Base-by-base conservation (phyloP, 306 rosid genomes). In the Fragaria vesca region DNA sequence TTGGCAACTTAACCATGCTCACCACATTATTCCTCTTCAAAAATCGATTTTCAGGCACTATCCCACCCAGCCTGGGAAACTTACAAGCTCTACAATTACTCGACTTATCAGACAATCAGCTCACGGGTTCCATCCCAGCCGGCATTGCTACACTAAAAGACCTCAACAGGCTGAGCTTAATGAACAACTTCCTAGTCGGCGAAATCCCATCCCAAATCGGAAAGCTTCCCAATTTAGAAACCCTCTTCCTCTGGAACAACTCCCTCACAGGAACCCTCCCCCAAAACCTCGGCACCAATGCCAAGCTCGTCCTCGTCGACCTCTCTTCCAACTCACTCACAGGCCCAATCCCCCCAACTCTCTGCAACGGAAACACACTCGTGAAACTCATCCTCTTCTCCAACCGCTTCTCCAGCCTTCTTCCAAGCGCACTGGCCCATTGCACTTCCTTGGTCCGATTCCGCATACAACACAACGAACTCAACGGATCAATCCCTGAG, bases 41-140 rank as follows among this genome's bases (percentile, higher is more conserved):
- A 66, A 96, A 93, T 36, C 65, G 62, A 40, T 78, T 96, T 32
- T 78, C 90, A 0, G 98, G 98, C 3, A 52, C 83, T 82, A 93
- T 96, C 76, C 99, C 99, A 24, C 62, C 65, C 43, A 93, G 67
- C 83, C 61, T 91, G 4, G 92, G 94, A 2, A 86, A 86, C 20
- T 38, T 93, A 66, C 85, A 78, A 81, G 84, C 81, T 40, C 83
- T 96, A 0, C 74, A 78, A 70, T 81, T 60, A 38, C 87, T 96
- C 8, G 99, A 96, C 83, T 78, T 96, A 63, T 96, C 99, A 2
- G 93, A 87, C n/a, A 96, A 96, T 58, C 54, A 85, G 82, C 88
- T 96, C 54, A 81, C 88, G 0, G 97, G 99, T 12, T 40, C 87
- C 17, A 91, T 96, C 73, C 98, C 99, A 12, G 68, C 62, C 12